phyloP scores from a whole-genome alignment of 768 basidiomycete species.

The Suillus spraguei region DNA sequence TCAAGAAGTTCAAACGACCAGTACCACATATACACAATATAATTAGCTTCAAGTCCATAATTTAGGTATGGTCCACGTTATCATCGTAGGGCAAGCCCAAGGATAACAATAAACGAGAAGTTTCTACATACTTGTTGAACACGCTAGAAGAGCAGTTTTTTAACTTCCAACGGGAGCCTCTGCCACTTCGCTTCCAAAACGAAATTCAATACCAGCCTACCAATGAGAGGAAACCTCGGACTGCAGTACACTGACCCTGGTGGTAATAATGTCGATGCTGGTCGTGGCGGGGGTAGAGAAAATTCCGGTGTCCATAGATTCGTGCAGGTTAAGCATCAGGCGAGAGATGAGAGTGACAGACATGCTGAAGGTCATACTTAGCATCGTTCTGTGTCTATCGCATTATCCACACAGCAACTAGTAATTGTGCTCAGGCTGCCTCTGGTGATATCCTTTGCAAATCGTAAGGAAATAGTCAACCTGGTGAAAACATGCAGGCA shows the following conservation, averaged over 20 bases:
- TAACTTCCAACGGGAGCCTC: background rate
- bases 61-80: background rate
- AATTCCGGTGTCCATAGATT: constrained; percentile 30
- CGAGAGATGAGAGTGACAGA: constrained; percentile 57
- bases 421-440: constrained; percentile 52
- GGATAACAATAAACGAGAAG: background rate
- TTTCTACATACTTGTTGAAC: background rate
- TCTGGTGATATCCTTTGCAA: constrained; percentile 22
- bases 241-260: background rate
- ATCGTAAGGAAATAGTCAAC: background rate
- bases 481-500: background rate
- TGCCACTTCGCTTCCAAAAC: background rate
- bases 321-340: constrained; percentile 57
- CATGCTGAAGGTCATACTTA: constrained; percentile 34
- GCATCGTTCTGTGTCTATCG: background rate
- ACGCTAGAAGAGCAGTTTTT: background rate
- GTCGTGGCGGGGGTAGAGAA: constrained; percentile 3
- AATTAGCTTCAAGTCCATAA: background rate
- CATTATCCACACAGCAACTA: constrained; percentile 40
- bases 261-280: background rate
- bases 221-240: background rate
- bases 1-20: background rate
- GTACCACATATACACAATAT: background rate
- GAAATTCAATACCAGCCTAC: background rate
- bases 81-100: background rate